Conservation (phyloP, 1,284 basidiomycete species). For the Cutaneotrichosporon curvatum region DNA sequence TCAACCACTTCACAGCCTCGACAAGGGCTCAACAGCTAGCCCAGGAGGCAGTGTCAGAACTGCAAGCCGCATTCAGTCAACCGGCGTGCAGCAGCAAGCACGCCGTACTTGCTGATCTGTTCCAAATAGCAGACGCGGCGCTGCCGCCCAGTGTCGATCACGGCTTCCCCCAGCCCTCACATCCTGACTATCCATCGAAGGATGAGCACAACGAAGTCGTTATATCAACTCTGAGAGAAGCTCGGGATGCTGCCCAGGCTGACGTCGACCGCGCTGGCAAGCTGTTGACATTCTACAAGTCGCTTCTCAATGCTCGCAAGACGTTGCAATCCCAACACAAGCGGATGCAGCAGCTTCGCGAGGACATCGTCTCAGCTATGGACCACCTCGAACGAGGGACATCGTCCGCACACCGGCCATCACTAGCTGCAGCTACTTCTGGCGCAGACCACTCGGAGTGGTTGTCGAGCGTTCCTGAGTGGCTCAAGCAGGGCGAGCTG, state of each 20-base stretch:
- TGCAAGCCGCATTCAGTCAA: slow-evolving; percentile 13
- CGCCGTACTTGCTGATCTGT: slow-evolving; percentile 9
- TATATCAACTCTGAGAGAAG: slow-evolving; percentile 5
- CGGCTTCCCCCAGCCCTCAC: slow-evolving; percentile 23
- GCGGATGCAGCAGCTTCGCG: slow-evolving; percentile 7
- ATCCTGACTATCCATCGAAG: slow-evolving; percentile 25
- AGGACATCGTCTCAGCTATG: slow-evolving; percentile 1
- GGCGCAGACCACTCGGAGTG: slow-evolving; percentile 11
- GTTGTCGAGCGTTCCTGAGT: slow-evolving; percentile 7
- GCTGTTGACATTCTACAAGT: slow-evolving; percentile 24
- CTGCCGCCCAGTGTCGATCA: slow-evolving; percentile 20
- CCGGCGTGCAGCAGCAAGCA: slow-evolving; percentile 24
- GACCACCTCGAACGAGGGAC: slow-evolving; percentile 6
- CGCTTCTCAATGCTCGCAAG: slow-evolving; percentile 15
- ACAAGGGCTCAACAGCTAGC: slow-evolving; percentile 12
- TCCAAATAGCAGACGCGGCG: slow-evolving; percentile 4
- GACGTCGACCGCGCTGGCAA: slow-evolving; percentile 10
- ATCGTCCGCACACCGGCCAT: slow-evolving; percentile 9
- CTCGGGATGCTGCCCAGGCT: slow-evolving; percentile 11
- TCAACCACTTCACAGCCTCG: slow-evolving; percentile 20
- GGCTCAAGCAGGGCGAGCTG: slow-evolving; percentile 11
- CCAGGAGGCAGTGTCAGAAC: slow-evolving; percentile 8
- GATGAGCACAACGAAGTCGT: slow-evolving; percentile 20
- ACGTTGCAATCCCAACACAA: slow-evolving; percentile 8
- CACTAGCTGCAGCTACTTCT: slow-evolving; percentile 2